Conservation (phyloP, 164 flowering plant species). For the Aristolochia fimbriata region DNA sequence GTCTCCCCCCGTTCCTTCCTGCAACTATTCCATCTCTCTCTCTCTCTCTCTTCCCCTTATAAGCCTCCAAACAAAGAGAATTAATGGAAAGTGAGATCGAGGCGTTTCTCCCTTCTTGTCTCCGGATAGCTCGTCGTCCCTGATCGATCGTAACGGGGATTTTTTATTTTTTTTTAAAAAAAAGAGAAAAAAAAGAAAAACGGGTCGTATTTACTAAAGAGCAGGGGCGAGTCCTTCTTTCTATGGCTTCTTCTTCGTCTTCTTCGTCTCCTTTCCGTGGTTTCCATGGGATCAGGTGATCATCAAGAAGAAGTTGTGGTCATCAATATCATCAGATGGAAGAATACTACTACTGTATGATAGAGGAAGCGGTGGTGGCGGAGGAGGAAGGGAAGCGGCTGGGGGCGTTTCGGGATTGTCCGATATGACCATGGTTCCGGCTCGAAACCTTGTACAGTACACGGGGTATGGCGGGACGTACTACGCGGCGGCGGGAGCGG, state of each 20-base stretch:
- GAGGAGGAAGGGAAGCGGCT: background rate
- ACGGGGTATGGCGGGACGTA: constrained; percentile 18
- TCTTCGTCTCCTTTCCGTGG: background rate
- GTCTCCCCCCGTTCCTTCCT: constrained; percentile 14
- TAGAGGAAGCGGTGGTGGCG: background rate
- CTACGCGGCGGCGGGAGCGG: constrained; percentile 2
- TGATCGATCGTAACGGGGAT: too few species aligned
- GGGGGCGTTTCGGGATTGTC: constrained; percentile 3
- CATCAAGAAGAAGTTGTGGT: too few species aligned
- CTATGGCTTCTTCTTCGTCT: constrained; percentile 5
- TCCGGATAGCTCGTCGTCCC: background rate
- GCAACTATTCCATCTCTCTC: constrained; percentile 39
- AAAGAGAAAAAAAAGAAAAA: too few species aligned
- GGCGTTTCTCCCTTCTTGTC: constrained; percentile 26
- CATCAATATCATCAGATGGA: too few species aligned
- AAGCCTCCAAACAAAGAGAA: constrained; percentile 85
- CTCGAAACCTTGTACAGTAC: constrained; percentile 22
- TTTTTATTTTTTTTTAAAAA: too few species aligned
- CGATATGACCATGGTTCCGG: constrained; percentile 60
- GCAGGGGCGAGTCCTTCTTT: constrained; percentile 2
- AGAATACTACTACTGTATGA: too few species aligned
- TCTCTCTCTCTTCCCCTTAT: constrained; percentile 23
- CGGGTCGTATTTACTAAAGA: background rate
- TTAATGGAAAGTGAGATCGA: constrained; percentile 71
- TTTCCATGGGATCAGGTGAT: background rate